phyloP scores from a whole-genome alignment of 805 yeast species.

The Ogataea populi-albae region DNA sequence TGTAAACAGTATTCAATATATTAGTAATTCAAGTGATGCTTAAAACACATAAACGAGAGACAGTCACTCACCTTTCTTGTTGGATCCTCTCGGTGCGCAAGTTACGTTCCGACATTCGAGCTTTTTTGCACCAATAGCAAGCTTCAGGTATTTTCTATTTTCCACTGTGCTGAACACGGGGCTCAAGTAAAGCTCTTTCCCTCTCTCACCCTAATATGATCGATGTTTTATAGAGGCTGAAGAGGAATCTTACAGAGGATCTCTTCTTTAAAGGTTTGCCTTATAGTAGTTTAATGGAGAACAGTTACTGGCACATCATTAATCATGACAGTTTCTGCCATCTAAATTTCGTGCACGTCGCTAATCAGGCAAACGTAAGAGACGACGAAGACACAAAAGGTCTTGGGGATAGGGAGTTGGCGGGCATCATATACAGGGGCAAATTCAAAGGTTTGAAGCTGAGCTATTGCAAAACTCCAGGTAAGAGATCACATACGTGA shows the following conservation, averaged over 20 bases:
- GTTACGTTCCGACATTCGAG: slow-evolving; percentile 30
- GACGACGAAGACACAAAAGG: slow-evolving; percentile 1
- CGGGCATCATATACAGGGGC: no score
- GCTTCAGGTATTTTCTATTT: background rate
- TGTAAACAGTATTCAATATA: slow-evolving; percentile 19
- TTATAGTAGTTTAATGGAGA: no score
- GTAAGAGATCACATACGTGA: no score
- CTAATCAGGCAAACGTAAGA: slow-evolving; percentile 14
- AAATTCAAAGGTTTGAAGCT: no score
- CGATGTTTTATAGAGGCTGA: no score
- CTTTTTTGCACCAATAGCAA: background rate
- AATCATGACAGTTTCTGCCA: slow-evolving; percentile 13
- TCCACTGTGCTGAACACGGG: no score
- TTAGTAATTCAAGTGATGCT: background rate
- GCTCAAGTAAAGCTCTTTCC: no score
- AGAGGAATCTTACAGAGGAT: background rate
- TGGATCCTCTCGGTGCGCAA: slow-evolving; percentile 80
- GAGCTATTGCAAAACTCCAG: no score
- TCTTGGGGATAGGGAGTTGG: no score
- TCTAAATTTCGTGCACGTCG: slow-evolving; percentile 2
- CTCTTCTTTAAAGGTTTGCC: no score
- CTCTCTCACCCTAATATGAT: no score
- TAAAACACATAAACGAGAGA: background rate
- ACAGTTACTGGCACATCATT: no score
- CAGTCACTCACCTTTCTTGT: slow-evolving; percentile 63